Evolutionary conservation across 2,329 filamentous ascomycete genomes (phyloP), one percentile per base, ranked within the genome.

Genomic region (Penicillium fuscoglaucum): DNA sequence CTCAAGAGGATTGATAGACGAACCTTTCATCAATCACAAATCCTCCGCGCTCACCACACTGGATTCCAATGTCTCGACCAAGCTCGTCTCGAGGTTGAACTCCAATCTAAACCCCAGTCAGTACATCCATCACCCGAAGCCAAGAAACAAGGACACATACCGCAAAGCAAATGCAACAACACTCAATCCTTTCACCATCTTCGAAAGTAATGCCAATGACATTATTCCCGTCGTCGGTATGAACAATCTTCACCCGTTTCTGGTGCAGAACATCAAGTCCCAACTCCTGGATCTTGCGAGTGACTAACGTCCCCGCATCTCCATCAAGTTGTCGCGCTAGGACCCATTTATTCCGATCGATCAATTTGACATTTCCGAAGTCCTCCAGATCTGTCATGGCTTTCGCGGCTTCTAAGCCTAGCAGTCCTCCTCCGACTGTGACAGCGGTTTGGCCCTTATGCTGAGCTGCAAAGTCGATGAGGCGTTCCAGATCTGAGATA

Each of bases 381-480:
- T 87, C 84, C 66, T 90, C 83, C 9, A 96, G 79, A 70, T 96
- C 91, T 79, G 93, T 88, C 90, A 96, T 92, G 2, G 92, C 92
- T 68, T 96, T 95, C 35, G 91, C 92, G 2, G 92, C 92, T 76
- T 96, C 92, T 0, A 97, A 83, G 0, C 92, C 92, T 0, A 96
- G 81, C 26, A 97, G 75, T 0, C 92, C 92, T 52, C 92, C 92
- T 26, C 92, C 92, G 4, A 96, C 90, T 0, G 95, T 91, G 5
- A 87, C 84, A 0, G 90, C 91, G 2, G 84, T 83, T 2, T 87
- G 85, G 5, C 86, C 90, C 65, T 86, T 89, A 54, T 85, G 84
- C 12, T 80, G 78, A 1, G 84, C 81, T 0, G 90, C 86, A 69
- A 89, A 96, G 1, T 82, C 79, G 57, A 96, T 96, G 4, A 96